These are phyloP conservation scores for Liriodendron chinense DNA, from an alignment of 164 flowering plant species.

Conservation along the genomic window DNA sequence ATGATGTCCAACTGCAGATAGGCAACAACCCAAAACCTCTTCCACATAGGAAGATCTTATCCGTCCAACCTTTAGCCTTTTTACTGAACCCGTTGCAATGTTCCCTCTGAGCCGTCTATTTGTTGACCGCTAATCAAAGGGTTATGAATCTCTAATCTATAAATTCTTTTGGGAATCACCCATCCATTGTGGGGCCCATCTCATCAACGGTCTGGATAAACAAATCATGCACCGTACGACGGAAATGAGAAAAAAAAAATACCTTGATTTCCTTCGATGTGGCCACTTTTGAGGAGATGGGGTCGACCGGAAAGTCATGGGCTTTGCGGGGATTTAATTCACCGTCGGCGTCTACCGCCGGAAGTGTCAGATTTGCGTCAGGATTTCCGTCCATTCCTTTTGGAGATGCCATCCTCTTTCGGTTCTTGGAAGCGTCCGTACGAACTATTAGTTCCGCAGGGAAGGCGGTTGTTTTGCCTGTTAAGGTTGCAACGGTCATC, in stretches of 20 bases:
- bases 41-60: too few species aligned
- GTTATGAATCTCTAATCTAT: background rate
- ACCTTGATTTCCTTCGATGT: background rate
- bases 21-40: too few species aligned
- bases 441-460: background rate
- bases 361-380: background rate
- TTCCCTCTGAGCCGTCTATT: too few species aligned
- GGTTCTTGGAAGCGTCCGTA: background rate
- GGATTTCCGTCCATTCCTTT: background rate
- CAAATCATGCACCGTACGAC: background rate
- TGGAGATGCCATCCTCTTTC: background rate
- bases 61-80: too few species aligned
- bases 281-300: background rate
- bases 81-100: too few species aligned
- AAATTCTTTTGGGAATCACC: background rate
- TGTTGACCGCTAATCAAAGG: background rate
- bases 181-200: background rate
- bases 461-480: background rate
- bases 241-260: background rate
- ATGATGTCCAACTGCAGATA: too few species aligned
- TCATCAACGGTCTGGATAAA: background rate
- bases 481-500: background rate
- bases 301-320: background rate
- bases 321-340: background rate
- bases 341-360: background rate